Conservation (phyloP, 1,284 basidiomycete genomes). For the Fomes fomentarius region DNA sequence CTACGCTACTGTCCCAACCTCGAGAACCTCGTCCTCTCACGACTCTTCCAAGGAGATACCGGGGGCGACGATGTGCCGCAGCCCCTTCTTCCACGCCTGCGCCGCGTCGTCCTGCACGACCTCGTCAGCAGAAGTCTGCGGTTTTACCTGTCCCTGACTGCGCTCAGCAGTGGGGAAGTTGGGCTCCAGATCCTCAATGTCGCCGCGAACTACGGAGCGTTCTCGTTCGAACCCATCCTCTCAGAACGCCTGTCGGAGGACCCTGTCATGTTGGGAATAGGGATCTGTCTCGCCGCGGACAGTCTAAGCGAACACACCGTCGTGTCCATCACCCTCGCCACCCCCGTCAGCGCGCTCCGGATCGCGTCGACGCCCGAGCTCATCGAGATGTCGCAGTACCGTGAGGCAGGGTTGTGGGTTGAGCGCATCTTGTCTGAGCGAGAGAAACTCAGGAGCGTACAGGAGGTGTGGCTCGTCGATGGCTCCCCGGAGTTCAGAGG, state of each 20-base stretch:
- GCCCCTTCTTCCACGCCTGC: not conserved
- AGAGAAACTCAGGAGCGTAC: not conserved
- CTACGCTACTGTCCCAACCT: not conserved
- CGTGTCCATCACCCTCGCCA: not conserved
- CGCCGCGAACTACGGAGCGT: not conserved
- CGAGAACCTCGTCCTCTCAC: not conserved
- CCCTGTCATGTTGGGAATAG: not conserved
- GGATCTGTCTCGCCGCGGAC: not conserved
- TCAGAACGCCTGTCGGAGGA: not conserved
- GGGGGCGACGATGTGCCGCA: not conserved
- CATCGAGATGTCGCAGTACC: conserved; percentile 2
- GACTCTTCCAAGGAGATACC: not conserved
- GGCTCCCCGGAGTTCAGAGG: not conserved
- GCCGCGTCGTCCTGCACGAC: not conserved
- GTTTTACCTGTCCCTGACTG: not conserved
- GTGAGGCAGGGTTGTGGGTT: not conserved
- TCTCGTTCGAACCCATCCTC: conserved; percentile 3
- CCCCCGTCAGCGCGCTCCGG: conserved; percentile 1
- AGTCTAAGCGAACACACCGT: not conserved
- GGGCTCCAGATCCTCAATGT: not conserved
- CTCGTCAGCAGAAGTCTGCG: not conserved
- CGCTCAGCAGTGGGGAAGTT: not conserved
- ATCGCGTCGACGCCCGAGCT: conserved; percentile 3
- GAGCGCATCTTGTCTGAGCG: not conserved
- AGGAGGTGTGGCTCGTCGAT: conserved; percentile 3